Evolutionary conservation across 2,329 filamentous ascomycete species (phyloP), one percentile per base, ranked within the genome.

Genomic region (Penicillium brasilianum): DNA sequence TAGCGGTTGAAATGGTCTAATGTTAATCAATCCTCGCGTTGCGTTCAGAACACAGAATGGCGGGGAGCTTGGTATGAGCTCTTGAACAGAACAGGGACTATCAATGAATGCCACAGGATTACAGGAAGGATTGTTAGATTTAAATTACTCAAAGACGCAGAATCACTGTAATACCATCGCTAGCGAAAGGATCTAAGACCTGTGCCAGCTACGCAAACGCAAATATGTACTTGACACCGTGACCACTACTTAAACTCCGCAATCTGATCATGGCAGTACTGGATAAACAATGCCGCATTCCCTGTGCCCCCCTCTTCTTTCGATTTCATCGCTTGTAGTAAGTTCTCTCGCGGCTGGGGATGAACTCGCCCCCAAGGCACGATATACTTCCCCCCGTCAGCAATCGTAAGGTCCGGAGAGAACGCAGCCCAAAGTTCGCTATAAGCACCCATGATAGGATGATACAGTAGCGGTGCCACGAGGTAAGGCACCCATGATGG

Each of bases 251-350:
- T 36, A 10, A 34, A 36, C 30, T 20, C 28, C 20, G 13, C 30
- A 28, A 58, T 57, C 36, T 59, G 50, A 18, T 55, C 50, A 13
- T 57, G 22, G 11, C 62, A 64, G 37, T 63, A 63, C 16, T 54
- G 18, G 0, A 66, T 18, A n/a, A 80, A 69, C 2, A 11, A 32
- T 2, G 22, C 52, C 13, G 54, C 55, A 41, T 22, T 14, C 2
- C 41, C 53, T 9, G 59, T 62, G 0, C 59, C 59, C 6, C 59
- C 56, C 6, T 57, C 43, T n/a, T 46, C 56, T 28, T 46, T 54
- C 9, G 18, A 22, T 20, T 41, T 54, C 62, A 64, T 62, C 1
- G 53, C 62, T 32, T 8, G 48, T 14, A 57, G n/a, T 37, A 64
- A 32, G 30, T 62, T 59, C 18, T 53, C 22, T 13, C 61, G 53